Percentiles rank a stretch among this genome's conserved stretches.
phyloP scores from a whole-genome alignment of 495 filamentous ascomycete species.

The Aspergillus sparsus region DNA sequence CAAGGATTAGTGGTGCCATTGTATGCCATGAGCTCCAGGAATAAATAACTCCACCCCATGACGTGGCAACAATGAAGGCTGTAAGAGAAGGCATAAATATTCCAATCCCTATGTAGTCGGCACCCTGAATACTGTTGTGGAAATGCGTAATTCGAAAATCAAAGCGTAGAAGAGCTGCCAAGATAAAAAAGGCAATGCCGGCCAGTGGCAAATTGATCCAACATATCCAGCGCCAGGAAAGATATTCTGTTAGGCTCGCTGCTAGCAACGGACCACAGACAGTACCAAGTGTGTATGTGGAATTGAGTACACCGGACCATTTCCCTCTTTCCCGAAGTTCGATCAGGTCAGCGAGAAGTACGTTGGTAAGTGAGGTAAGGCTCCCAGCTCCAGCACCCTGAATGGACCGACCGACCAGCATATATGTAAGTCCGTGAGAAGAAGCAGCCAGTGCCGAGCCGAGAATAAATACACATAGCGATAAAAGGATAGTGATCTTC shows the following conservation, averaged over 20 bases:
- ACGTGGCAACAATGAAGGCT: neutral
- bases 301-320: neutral
- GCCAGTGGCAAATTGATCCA: neutral
- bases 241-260: neutral
- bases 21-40: constrained; percentile 1
- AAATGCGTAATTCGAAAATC: neutral
- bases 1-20: neutral
- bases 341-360: neutral
- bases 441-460: neutral
- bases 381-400: neutral
- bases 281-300: neutral
- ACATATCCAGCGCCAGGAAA: neutral
- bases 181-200: neutral
- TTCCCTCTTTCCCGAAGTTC: neutral
- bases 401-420: neutral
- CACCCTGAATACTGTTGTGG: neutral
- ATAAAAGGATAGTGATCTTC: neutral
- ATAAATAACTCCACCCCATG: constrained; percentile 1
- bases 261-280: neutral
- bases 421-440: neutral
- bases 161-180: neutral
- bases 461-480: neutral
- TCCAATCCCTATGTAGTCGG: neutral
- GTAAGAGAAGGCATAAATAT: neutral
- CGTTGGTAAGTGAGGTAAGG: neutral